Evolutionary conservation across 1,139 yeast species (phyloP), one percentile per base, ranked within the genome.

Genomic region (Debaryomycetaceae sp.): DNA sequence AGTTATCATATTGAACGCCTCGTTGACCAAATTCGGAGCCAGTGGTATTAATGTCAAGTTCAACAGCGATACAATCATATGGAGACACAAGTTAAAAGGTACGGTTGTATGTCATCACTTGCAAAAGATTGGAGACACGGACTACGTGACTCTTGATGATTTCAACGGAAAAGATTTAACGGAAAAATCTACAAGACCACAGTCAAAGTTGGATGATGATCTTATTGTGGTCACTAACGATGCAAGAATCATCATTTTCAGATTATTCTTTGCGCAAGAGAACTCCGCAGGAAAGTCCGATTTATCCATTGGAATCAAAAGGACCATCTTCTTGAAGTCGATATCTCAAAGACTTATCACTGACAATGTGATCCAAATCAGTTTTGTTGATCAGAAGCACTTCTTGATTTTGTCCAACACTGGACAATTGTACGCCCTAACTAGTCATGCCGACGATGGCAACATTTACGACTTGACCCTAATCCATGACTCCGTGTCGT

Each of bases 351-450:
- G 47, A 29, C 37, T 65, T 4, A 36, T 49, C 5, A 41, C 65
- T 4, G 34, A 40, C 3, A 48, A 51, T 17, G 47, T 62, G 5
- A 35, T 40, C 10, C 53, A 58, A 34, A 46, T 57, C 18, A 44
- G 48, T 11, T 49, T 60, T 51, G 41, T 64, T 5, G 45, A 52
- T 15, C 48, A 50, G 23, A 45, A 49, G 28, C 67, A 65, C 40
- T 63, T 66, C 34, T 39, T 66, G 28, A 55, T 67, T 29, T 43
- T 66, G 27, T 42, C 63, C 23, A 46, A 44, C 23, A 54, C 58
- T 9, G 74, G 74, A 2, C 71, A 65, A 18, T 50, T 66, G 13
- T 62, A 46, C 40, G 40, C 66, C 5, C 48, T 67, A 34, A 63
- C 59, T 27, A 63, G 59, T 34, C 64, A n/a, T 32, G 27, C 24